Evolutionary conservation across 2,329 filamentous ascomycete genomes (phyloP).

Genomic region (Rutstroemia sp.): DNA sequence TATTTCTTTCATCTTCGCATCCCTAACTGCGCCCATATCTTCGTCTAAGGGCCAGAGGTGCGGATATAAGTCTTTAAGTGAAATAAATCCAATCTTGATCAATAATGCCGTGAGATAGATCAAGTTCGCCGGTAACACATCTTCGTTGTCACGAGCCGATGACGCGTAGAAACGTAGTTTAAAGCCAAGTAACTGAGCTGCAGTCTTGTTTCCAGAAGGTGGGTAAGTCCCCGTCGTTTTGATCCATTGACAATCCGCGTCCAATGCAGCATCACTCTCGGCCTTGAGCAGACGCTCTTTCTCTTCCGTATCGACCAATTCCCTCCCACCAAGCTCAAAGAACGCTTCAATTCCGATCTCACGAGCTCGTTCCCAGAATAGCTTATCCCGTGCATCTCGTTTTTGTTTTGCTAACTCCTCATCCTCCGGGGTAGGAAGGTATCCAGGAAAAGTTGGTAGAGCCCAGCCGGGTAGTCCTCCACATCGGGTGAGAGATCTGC

Average conservation of each 20-base stretch:
- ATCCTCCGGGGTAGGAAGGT: conserved; percentile 61
- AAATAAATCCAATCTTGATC: conserved; percentile 96
- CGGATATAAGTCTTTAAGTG: conserved; percentile 80
- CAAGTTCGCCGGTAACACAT: conserved; percentile 82
- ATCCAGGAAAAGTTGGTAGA: conserved; percentile 59
- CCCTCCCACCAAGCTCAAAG: conserved; percentile 77
- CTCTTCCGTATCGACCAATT: conserved; percentile 52
- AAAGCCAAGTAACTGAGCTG: conserved; percentile 92
- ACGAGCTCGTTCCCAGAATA: conserved; percentile 77
- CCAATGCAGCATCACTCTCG: conserved; percentile 34
- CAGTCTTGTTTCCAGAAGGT: conserved; percentile 79
- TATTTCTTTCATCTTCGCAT: conserved; percentile 65
- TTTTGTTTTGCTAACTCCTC: conserved; percentile 48
- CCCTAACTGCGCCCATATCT: conserved; percentile 67
- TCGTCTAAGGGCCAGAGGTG: conserved; percentile 84
- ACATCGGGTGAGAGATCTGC: conserved; percentile 33
- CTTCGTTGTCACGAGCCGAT: conserved; percentile 62
- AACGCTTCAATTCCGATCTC: conserved; percentile 74
- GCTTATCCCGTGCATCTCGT: conserved; percentile 58
- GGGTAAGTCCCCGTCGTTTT: conserved; percentile 72
- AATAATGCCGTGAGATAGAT: conserved; percentile 86
- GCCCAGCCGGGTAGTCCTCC: conserved; percentile 81
- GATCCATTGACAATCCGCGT: conserved; percentile 67
- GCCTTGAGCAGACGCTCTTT: conserved; percentile 36
- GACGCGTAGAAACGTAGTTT: conserved; percentile 95